Conservation (phyloP, 768 basidiomycete genomes). For the Mycena galericulata region DNA sequence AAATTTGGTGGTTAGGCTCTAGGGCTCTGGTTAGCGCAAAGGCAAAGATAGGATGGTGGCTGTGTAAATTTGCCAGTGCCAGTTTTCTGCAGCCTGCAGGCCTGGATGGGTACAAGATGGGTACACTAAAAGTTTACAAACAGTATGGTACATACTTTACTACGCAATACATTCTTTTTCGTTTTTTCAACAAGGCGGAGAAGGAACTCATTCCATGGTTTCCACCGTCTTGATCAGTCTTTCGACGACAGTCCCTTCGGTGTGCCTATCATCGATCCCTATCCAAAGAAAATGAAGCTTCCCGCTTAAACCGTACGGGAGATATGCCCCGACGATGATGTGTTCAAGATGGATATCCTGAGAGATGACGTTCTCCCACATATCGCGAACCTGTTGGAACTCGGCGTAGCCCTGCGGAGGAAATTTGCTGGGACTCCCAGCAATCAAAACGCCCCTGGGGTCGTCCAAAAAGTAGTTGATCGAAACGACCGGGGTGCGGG, state of each 20-base stretch:
- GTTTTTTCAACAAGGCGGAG: neutral
- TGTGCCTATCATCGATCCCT: neutral
- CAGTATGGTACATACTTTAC: too few species aligned
- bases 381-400: conserved; percentile 19
- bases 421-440: conserved; percentile 22
- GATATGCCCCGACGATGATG: conserved; percentile 19
- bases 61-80: too few species aligned
- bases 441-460: conserved; percentile 23
- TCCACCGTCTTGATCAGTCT: conserved; percentile 30
- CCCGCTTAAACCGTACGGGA: conserved; percentile 23
- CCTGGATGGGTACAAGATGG: too few species aligned
- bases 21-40: too few species aligned
- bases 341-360: conserved; percentile 32
- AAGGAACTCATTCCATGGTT: neutral
- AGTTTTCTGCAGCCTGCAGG: too few species aligned
- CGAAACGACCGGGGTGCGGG: conserved; percentile 25
- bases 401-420: conserved; percentile 30
- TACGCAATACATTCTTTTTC: neutral
- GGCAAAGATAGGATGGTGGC: too few species aligned
- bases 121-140: too few species aligned
- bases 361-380: conserved; percentile 30
- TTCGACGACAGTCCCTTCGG: conserved; percentile 24
- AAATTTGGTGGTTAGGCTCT: too few species aligned
- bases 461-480: conserved; percentile 27
- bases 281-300: conserved; percentile 32